A percentile compares a stretch with the other conserved stretches of the same genome.
These are phyloP conservation scores for Arachnomyces sp. DNA, from an alignment of 2,329 filamentous ascomycete species.

Conservation along the genomic window DNA sequence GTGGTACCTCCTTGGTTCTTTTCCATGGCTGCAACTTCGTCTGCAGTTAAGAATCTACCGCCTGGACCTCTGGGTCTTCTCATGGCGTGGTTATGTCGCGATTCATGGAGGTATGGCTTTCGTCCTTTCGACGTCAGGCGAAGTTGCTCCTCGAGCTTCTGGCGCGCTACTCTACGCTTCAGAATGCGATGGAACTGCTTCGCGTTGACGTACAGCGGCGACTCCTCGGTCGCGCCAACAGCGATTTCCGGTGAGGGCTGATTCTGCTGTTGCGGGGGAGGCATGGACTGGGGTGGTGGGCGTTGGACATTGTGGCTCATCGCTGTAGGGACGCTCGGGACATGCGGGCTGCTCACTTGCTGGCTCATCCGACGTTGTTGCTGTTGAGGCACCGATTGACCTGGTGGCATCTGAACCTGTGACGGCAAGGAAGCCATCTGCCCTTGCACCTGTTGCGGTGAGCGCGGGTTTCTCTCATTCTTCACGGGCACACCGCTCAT, in stretches of 20 bases:
- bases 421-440: conserved; percentile 44
- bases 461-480: conserved; percentile 66
- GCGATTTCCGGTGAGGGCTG: conserved; percentile 70
- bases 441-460: conserved; percentile 61
- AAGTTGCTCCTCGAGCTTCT: conserved; percentile 86
- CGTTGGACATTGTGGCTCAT: conserved; percentile 58
- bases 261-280: conserved; percentile 54
- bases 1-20: conserved; percentile 45
- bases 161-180: conserved; percentile 84
- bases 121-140: conserved; percentile 88
- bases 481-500: conserved; percentile 62
- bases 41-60: conserved; percentile 89
- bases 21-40: conserved; percentile 88
- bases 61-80: conserved; percentile 85
- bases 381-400: conserved; percentile 26
- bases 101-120: conserved; percentile 96
- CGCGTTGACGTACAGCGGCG: conserved; percentile 92
- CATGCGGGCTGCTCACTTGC: conserved; percentile 62
- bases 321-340: conserved; percentile 64
- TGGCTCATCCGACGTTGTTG: conserved; percentile 63
- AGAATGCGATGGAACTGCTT: conserved; percentile 98
- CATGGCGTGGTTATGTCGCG: conserved; percentile 97
- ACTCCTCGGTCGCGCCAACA: conserved; percentile 67
- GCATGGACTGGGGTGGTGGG: conserved; percentile 44
- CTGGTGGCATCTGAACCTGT: conserved; percentile 22